Evolutionary conservation across 108 stramenopile genomes (phyloP).

Genomic region (Skeletonema tropicum): DNA sequence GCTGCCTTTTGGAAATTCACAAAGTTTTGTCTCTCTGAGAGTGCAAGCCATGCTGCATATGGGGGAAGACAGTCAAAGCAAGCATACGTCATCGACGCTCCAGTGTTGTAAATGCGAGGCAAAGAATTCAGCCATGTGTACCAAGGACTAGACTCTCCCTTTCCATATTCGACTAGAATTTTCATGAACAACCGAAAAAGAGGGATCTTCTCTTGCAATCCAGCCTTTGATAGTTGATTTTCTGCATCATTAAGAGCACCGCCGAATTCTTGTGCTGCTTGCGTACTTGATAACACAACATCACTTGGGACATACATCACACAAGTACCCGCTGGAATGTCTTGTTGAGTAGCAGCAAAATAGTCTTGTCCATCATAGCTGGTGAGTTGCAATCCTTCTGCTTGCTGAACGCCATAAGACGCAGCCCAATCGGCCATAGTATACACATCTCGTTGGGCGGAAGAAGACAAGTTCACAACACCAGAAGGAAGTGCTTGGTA

Average conservation of each 20-base stretch:
- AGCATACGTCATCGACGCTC: slow-evolving; percentile 51
- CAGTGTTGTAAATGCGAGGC: slow-evolving; percentile 52
- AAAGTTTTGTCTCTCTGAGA: slow-evolving; percentile 44
- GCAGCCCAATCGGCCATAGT: slow-evolving; percentile 54
- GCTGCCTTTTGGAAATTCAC: slow-evolving; percentile 55
- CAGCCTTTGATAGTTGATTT: slow-evolving; percentile 32
- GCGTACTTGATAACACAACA: slow-evolving; percentile 32
- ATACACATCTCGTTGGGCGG: slow-evolving; percentile 47
- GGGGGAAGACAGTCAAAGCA: slow-evolving; percentile 54
- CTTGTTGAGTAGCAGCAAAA: slow-evolving; percentile 36
- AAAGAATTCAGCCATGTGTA: slow-evolving; percentile 48
- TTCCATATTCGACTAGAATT: slow-evolving; percentile 40
- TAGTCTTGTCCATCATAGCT: slow-evolving; percentile 54
- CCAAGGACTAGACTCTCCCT: slow-evolving; percentile 40
- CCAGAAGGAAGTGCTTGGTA: slow-evolving; percentile 43
- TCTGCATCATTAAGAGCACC: slow-evolving; percentile 19
- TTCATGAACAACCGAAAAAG: slow-evolving; percentile 49
- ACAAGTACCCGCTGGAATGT: slow-evolving; percentile 50
- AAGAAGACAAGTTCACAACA: slow-evolving; percentile 39
- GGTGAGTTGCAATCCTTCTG: slow-evolving; percentile 42
- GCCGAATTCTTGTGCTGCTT: slow-evolving; percentile 44
- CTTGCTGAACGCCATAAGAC: slow-evolving; percentile 46
- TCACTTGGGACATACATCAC: slow-evolving; percentile 49
- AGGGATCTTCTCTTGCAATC: slow-evolving; percentile 42
- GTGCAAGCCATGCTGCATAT: slow-evolving; percentile 49